A percentile compares a stretch with the other conserved stretches of the same genome.
These are phyloP conservation scores for Eucalyptus urophylla DNA, from an alignment of 345 rosid genomes.

Conservation along the genomic window DNA sequence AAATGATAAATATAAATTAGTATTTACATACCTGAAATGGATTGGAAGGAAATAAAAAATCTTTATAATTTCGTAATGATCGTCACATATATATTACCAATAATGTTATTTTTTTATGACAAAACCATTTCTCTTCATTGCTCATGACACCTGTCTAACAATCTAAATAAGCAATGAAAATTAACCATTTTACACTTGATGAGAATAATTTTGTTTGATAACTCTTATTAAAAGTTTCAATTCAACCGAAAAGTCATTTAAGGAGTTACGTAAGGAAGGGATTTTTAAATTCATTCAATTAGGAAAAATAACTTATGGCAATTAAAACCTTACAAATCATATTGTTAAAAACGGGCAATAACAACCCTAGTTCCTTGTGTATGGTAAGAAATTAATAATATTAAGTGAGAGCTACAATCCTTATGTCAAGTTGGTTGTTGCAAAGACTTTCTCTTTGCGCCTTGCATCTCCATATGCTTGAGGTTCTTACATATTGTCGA, in stretches of 20 bases:
- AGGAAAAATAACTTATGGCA: not conserved
- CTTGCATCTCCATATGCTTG: not conserved
- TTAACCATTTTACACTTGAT: not conserved
- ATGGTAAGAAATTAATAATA: not conserved
- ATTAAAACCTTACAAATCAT: not conserved
- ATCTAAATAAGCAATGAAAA: not conserved
- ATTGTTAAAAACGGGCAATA: rapidly evolving
- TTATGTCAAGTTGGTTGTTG: not conserved
- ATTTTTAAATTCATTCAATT: not conserved
- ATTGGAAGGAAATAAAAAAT: not conserved
- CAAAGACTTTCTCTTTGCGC: not conserved
- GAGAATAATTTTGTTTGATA: not conserved
- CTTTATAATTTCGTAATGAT: not conserved
- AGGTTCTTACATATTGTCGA: not conserved
- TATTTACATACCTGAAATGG: not conserved
- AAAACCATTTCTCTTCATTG: not conserved
- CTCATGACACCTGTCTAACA: not conserved
- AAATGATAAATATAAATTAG: not conserved
- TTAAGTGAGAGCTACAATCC: not conserved
- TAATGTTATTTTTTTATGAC: not conserved
- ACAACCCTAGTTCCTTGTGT: not conserved
- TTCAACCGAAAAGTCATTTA: not conserved
- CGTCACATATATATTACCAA: not conserved
- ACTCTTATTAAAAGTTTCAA: not conserved
- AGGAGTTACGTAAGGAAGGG: not conserved